Conservation (phyloP, 192 early-diverging fungal genomes). For the Coemansia pectinata region DNA sequence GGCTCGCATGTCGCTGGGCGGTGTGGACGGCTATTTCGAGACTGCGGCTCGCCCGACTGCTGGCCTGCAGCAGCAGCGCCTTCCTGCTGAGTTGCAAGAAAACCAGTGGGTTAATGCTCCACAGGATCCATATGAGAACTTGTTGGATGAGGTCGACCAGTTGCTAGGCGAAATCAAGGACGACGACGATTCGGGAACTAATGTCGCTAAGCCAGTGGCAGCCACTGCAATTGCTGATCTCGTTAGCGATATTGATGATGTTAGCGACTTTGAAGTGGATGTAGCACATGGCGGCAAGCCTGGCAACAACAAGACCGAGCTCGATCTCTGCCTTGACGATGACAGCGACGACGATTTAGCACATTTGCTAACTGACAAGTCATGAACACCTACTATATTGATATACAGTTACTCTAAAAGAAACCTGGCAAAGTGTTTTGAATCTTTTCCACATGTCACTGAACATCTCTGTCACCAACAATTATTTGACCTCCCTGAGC, state of each 20-base stretch:
- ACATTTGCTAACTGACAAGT: slow-evolving; percentile 16
- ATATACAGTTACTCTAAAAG: background rate
- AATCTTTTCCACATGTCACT: background rate
- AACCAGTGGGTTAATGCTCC: slow-evolving; percentile 35
- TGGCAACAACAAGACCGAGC: slow-evolving; percentile 12
- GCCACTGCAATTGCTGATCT: background rate
- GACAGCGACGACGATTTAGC: slow-evolving; percentile 39
- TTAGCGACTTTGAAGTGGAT: background rate
- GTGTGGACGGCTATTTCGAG: background rate
- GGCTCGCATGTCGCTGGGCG: slow-evolving; percentile 23
- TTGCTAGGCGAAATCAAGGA: slow-evolving; percentile 49
- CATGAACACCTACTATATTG: background rate
- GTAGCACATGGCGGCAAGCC: background rate
- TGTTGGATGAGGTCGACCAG: slow-evolving; percentile 56
- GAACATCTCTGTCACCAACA: background rate
- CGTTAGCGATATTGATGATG: slow-evolving; percentile 4
- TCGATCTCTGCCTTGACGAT: slow-evolving; percentile 37
- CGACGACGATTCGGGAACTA: slow-evolving; percentile 26
- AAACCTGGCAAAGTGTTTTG: background rate
- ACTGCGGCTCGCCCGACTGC: background rate
- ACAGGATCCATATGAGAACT: slow-evolving; percentile 48
- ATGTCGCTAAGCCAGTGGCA: background rate
- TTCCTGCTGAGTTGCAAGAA: background rate
- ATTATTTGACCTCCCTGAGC: too few species aligned
- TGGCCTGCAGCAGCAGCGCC: background rate